phyloP scores from a whole-genome alignment of 306 rosid genomes.

The Cucurbita pepo region DNA sequence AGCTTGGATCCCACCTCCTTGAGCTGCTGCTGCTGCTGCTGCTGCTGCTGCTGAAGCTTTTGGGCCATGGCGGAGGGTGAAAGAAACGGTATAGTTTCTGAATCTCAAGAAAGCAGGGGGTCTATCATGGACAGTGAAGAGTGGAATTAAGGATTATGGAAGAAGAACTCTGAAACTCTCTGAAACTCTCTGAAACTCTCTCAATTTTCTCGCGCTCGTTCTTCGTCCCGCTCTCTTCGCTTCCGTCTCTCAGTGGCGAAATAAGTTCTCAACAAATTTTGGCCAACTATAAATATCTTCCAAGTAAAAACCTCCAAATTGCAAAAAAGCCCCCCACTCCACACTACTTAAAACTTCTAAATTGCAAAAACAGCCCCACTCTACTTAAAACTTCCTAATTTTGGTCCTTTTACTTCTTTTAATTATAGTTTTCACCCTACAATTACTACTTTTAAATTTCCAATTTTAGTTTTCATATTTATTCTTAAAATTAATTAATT shows the following conservation, averaged over 20 bases:
- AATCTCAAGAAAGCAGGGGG: slow-evolving; percentile 13
- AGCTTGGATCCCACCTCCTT: slow-evolving; percentile 97
- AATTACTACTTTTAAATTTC: no score
- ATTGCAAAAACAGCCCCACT: no score
- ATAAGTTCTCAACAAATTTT: slow-evolving; percentile 4
- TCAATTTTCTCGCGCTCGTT: background rate
- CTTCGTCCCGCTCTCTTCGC: slow-evolving; percentile 5
- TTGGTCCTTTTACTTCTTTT: background rate
- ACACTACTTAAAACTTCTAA: no score
- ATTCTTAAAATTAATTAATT: no score
- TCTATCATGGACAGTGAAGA: slow-evolving; percentile 24
- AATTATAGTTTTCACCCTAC: background rate
- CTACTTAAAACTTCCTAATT: no score
- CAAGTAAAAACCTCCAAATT: background rate
- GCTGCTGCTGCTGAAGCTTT: slow-evolving; percentile 55
- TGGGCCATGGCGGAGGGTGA: slow-evolving; percentile 31
- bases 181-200: background rate
- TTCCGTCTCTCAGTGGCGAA: slow-evolving; percentile 12
- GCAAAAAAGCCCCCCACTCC: background rate
- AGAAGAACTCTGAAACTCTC: background rate
- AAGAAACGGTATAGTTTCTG: slow-evolving; percentile 13
- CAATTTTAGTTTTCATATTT: no score
- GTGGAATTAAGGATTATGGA: background rate
- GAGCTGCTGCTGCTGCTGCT: slow-evolving; percentile 62
- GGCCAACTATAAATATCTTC: slow-evolving; percentile 17